A percentile compares a stretch with the other conserved stretches of the same genome.
Conservation (phyloP, 1,284 basidiomycete species). For the Phenoliferia sp. region DNA sequence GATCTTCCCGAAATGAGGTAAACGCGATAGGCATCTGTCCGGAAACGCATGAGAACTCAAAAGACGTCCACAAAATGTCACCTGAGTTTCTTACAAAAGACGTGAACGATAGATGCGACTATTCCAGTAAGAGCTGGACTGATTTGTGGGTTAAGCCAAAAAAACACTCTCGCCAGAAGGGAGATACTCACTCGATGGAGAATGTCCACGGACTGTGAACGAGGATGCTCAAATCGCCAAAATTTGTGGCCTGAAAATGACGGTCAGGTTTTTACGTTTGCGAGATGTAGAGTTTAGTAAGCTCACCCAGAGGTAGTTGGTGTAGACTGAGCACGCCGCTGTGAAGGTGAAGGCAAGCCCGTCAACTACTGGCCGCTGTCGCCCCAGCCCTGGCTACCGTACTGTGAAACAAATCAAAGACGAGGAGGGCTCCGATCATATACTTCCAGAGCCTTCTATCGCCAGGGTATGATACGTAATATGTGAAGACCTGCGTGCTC, state of each 20-base stretch:
- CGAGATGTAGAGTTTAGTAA: background rate
- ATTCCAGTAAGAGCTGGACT: constrained; percentile 7
- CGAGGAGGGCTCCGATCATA: background rate
- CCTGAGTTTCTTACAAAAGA: background rate
- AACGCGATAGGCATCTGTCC: constrained; percentile 3
- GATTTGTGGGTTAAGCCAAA: background rate
- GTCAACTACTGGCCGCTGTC: too few species aligned
- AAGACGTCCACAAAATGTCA: too few species aligned
- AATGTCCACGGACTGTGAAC: constrained; percentile 4
- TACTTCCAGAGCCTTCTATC: background rate
- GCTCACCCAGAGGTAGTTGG: background rate
- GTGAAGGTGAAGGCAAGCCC: background rate
- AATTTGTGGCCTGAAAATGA: constrained; percentile 2
- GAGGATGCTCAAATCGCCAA: background rate
- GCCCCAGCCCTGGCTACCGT: too few species aligned
- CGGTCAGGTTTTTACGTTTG: background rate
- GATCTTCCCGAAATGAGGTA: background rate
- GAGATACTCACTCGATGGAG: constrained; percentile 1
- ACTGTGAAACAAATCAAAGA: constrained; percentile 1
- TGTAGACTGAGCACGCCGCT: background rate
- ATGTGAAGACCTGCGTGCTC: constrained; percentile 2
- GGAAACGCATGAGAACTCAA: too few species aligned
- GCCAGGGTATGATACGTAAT: background rate
- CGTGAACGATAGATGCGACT: background rate
- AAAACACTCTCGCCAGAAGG: background rate